Conservation (phyloP, 352 stramenopile species). For the Thalassiosira exigua region DNA sequence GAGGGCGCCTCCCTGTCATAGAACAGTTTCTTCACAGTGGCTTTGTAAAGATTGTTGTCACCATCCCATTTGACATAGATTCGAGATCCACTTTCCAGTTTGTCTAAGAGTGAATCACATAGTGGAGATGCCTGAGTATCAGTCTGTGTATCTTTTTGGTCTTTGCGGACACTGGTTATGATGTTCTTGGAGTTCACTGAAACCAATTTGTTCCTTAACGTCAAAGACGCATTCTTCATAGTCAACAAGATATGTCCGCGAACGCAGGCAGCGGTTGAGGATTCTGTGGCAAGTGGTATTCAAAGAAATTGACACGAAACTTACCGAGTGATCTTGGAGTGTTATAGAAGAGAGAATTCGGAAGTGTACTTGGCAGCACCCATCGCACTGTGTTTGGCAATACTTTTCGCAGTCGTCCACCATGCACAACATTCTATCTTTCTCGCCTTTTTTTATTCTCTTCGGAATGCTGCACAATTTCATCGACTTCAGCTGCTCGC, state of each 20-base stretch:
- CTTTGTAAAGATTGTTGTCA: slow-evolving; percentile 50
- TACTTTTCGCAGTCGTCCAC: slow-evolving; percentile 49
- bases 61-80: slow-evolving; percentile 51
- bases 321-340: slow-evolving; percentile 20
- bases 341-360: slow-evolving; percentile 33
- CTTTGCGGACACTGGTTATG: too few relatives aligned
- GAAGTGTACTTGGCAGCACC: slow-evolving; percentile 46
- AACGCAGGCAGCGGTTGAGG: too few relatives aligned
- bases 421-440: slow-evolving; percentile 59
- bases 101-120: slow-evolving; percentile 15
- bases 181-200: too few relatives aligned
- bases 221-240: too few relatives aligned
- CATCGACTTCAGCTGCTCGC: slow-evolving; percentile 18
- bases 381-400: slow-evolving; percentile 46
- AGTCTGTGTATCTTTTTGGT: too few relatives aligned
- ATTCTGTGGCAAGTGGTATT: too few relatives aligned
- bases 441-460: slow-evolving; percentile 38
- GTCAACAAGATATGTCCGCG: too few relatives aligned
- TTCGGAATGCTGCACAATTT: slow-evolving; percentile 25
- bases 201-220: too few relatives aligned
- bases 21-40: slow-evolving; percentile 55
- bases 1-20: slow-evolving; percentile 32
- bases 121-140: not conserved
- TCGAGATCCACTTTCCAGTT: slow-evolving; percentile 36
- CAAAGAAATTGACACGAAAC: slow-evolving; percentile 17